phyloP scores from a whole-genome alignment of 345 rosid genomes.

The Pseudoturritis turrita region DNA sequence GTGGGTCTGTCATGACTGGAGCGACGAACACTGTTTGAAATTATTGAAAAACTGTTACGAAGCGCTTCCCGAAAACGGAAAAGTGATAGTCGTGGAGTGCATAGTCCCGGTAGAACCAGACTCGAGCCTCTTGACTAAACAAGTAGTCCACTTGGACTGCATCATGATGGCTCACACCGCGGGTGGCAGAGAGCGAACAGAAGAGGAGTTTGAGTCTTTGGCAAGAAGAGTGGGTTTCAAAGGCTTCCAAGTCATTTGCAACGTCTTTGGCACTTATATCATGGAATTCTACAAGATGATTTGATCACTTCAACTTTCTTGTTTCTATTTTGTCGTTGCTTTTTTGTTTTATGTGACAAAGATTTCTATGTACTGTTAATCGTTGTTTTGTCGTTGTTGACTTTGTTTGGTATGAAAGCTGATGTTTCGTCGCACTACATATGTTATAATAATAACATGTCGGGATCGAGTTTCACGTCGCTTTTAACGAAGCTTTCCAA shows the following conservation, averaged over 20 bases:
- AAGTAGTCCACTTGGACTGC: background rate
- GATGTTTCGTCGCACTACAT: background rate
- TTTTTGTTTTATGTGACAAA: background rate
- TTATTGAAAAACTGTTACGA: slow-evolving; percentile 24
- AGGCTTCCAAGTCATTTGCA: background rate
- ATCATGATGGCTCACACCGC: background rate
- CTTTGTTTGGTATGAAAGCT: background rate
- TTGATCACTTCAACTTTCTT: background rate
- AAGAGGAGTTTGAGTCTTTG: slow-evolving; percentile 13
- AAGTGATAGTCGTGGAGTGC: slow-evolving; percentile 20
- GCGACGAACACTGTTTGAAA: slow-evolving; percentile 26
- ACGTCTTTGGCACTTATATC: background rate
- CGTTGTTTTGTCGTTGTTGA: background rate
- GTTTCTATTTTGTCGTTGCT: background rate
- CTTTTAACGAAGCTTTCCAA: background rate
- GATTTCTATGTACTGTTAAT: background rate
- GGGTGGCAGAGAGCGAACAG: slow-evolving; percentile 31
- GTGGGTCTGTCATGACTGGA: slow-evolving; percentile 31
- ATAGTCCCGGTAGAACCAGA: background rate
- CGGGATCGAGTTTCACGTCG: background rate
- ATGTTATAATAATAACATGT: too few relatives aligned
- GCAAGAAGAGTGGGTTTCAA: slow-evolving; percentile 22
- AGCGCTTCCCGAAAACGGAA: slow-evolving; percentile 20
- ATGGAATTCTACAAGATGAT: background rate
- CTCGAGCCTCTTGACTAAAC: background rate